These are phyloP conservation scores for Starmerella potacharoeniae DNA, from an alignment of 805 yeast genomes.

Conservation along the genomic window DNA sequence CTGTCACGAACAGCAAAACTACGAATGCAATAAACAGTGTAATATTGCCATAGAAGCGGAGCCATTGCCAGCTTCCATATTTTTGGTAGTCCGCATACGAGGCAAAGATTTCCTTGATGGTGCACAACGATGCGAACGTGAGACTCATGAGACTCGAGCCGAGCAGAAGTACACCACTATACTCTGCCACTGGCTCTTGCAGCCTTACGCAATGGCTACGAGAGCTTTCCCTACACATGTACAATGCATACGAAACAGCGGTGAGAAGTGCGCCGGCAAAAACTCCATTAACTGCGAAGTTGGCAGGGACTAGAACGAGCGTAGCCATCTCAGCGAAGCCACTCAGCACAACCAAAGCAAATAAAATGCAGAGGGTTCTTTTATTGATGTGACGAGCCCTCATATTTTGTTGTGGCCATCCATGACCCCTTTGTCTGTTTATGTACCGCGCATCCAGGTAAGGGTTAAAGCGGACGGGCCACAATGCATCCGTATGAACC, in stretches of 20 bases:
- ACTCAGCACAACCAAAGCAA: neutral
- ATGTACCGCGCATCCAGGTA: neutral
- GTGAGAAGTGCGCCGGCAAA: neutral
- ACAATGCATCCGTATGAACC: neutral
- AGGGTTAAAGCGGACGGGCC: neutral
- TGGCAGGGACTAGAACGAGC: neutral
- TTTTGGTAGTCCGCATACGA: too few relatives aligned
- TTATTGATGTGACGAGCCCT: neutral
- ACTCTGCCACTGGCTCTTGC: neutral
- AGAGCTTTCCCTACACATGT: neutral
- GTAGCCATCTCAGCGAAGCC: neutral
- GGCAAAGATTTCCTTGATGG: neutral
- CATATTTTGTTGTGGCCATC: neutral
- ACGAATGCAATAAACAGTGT: too few relatives aligned
- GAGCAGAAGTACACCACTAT: neutral
- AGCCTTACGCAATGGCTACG: neutral
- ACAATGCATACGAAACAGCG: neutral
- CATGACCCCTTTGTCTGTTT: neutral
- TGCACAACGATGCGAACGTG: neutral
- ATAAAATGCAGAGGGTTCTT: neutral
- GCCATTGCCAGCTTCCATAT: too few relatives aligned
- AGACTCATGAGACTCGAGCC: neutral
- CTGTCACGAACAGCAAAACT: too few relatives aligned
- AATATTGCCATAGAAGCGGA: too few relatives aligned
- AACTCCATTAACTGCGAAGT: neutral